Percentiles rank a stretch among this genome's conserved stretches.
Evolutionary conservation across 768 basidiomycete genomes (phyloP).

Genomic region (Lactarius evosmus): DNA sequence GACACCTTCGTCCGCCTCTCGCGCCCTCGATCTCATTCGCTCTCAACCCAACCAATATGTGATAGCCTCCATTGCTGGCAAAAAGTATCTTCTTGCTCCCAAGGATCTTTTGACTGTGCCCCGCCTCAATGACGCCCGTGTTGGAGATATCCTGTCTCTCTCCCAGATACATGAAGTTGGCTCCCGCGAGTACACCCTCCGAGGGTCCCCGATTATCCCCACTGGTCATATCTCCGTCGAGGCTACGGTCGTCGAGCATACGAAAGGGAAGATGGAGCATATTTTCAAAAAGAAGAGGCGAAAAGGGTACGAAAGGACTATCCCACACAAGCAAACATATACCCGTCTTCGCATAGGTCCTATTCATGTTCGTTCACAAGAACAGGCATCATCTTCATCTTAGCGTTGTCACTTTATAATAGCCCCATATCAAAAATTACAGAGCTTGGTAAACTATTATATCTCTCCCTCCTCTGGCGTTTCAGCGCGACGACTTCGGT

Average conservation of each 20-base stretch:
- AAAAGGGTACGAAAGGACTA: constrained; percentile 96
- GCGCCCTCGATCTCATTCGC: constrained; percentile 77
- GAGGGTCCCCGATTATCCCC: constrained; percentile 71
- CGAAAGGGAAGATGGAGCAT: constrained; percentile 87
- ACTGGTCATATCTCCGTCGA: constrained; percentile 64
- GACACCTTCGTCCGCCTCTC: constrained; percentile 36
- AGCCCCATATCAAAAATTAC: constrained; percentile 5
- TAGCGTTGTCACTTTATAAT: constrained; percentile 29
- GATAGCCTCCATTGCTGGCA: constrained; percentile 81
- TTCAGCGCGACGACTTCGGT: constrained; percentile 45
- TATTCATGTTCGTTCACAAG: constrained; percentile 48
- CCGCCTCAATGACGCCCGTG: constrained; percentile 75
- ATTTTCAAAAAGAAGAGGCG: constrained; percentile 97
- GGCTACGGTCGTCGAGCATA: constrained; percentile 96
- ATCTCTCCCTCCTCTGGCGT: constrained; percentile 90
- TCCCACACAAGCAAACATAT: constrained; percentile 90
- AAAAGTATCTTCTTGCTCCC: constrained; percentile 85
- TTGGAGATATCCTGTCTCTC: constrained; percentile 81
- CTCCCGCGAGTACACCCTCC: constrained; percentile 90
- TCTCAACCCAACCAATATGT: constrained; percentile 93
- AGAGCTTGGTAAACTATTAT: constrained; percentile 34
- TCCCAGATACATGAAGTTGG: constrained; percentile 92
- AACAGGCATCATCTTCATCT: constrained; percentile 30
- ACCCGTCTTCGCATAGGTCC: constrained; percentile 91
- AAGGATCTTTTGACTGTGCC: constrained; percentile 93